A percentile compares a stretch with the other conserved stretches of the same genome.
These are phyloP conservation scores for Oryza rufipogon DNA, from an alignment of 176 grass and related monocot genomes.

Conservation along the genomic window DNA sequence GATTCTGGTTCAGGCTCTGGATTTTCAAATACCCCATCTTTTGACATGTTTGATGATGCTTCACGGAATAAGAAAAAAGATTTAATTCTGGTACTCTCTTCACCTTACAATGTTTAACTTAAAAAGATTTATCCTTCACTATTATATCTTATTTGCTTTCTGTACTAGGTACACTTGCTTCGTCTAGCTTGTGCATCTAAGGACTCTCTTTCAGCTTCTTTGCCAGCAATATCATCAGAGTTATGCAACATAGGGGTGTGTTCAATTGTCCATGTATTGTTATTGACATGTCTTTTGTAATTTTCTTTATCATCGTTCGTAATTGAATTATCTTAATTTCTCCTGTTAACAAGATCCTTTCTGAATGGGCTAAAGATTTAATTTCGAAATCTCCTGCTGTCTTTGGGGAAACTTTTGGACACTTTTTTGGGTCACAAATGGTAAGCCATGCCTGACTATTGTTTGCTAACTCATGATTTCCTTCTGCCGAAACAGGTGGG, in stretches of 20 bases:
- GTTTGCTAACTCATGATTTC: constrained; percentile 24
- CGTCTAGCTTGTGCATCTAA: constrained; percentile 77
- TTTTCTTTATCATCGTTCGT: constrained; percentile 24
- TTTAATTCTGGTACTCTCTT: constrained; percentile 76
- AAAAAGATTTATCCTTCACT: constrained; percentile 31
- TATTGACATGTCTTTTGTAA: constrained; percentile 19
- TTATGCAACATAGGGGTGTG: constrained; percentile 85
- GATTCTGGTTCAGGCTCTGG: constrained; percentile 48
- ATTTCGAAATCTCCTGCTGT: constrained; percentile 60
- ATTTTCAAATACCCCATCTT: constrained; percentile 51
- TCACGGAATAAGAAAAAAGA: constrained; percentile 75
- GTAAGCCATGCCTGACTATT: constrained; percentile 44
- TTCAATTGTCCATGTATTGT: constrained; percentile 12
- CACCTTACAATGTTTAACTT: constrained; percentile 3
- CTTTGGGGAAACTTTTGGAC: constrained; percentile 71
- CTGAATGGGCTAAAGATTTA: constrained; percentile 92
- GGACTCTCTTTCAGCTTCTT: constrained; percentile 67
- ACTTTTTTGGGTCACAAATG: constrained; percentile 64
- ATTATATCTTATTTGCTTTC: constrained; percentile 41
- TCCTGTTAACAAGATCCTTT: constrained; percentile 69
- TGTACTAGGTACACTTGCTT: constrained; percentile 82
- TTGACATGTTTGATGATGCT: constrained; percentile 59
- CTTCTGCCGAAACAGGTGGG: not conserved
- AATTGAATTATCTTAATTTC: constrained; percentile 30
- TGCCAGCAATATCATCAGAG: constrained; percentile 80